phyloP scores from a whole-genome alignment of 768 basidiomycete species.

The Dendrothele bispora region DNA sequence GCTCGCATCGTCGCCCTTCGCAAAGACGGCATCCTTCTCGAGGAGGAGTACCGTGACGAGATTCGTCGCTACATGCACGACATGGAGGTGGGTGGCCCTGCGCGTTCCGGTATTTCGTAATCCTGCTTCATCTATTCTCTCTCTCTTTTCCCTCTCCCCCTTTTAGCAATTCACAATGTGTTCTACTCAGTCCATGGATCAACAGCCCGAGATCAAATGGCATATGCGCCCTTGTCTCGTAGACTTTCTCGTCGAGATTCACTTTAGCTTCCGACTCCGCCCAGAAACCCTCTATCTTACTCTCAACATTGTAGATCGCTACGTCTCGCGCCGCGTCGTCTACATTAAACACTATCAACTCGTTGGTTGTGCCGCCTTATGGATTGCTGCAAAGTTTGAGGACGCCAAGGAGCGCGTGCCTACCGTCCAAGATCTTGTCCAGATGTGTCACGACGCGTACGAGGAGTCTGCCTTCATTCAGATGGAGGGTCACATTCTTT shows the following conservation, averaged over 20 bases:
- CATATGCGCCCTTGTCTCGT: slow-evolving; percentile 99
- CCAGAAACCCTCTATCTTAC: slow-evolving; percentile 98
- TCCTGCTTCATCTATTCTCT: slow-evolving; percentile 4
- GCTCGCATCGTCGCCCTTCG: slow-evolving; percentile 68
- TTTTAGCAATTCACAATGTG: slow-evolving; percentile 80
- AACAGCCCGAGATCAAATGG: slow-evolving; percentile 98
- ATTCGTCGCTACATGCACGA: slow-evolving; percentile 92
- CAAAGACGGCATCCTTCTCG: slow-evolving; percentile 73
- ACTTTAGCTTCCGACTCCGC: slow-evolving; percentile 95
- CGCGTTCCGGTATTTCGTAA: slow-evolving; percentile 9
- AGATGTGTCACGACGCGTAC: slow-evolving; percentile 95
- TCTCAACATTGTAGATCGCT: slow-evolving; percentile 98
- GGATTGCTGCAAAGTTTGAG: slow-evolving; percentile 99
- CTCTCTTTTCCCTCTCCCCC: slow-evolving; percentile 12
- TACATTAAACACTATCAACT: slow-evolving; percentile 99
- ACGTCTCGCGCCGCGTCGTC: slow-evolving; percentile 96
- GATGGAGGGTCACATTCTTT: slow-evolving; percentile 97
- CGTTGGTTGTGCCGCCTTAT: slow-evolving; percentile 95
- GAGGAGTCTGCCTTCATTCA: slow-evolving; percentile 97
- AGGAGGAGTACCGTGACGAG: slow-evolving; percentile 95
- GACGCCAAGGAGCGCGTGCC: slow-evolving; percentile 98
- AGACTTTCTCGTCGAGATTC: slow-evolving; percentile 98
- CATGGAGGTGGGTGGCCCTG: slow-evolving; percentile 89
- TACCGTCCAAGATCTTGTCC: slow-evolving; percentile 88
- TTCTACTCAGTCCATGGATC: slow-evolving; percentile 95